Base-by-base conservation (phyloP, 2,329 filamentous ascomycete species). In the Penicillium sclerotigenum region DNA sequence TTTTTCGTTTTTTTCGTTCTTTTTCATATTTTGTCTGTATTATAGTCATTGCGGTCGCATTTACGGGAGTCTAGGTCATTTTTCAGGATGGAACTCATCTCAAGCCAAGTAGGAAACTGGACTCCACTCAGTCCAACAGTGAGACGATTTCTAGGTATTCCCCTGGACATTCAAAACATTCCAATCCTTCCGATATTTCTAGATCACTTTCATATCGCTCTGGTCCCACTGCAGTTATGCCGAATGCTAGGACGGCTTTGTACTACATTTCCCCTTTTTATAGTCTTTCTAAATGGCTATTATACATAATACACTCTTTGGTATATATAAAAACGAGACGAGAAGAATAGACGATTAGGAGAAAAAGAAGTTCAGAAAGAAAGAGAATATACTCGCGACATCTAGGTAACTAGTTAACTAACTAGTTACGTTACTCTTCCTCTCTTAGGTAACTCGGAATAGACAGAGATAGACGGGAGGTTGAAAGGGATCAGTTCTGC, bases 21-120 rank as follows among this genome's bases (percentile, higher is more conserved):
- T 38, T 34, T 48, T 54, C 28, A 49, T 28, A 49, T 51, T 42
- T 45, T 28, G 36, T 51, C 29, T 51, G 48, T 51, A 51, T 20
- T 24, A 43, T 51, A 51, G 28, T 45, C 38, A 51, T 51, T 45
- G 48, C 48, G 48, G 37, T 51, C 38, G 48, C 48, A 51, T 51
- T 51, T 51, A 43, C 48, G n/a, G 48, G 48, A 51, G 48, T 43
- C 29, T 26, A 20, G 47, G 37, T 28, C 22, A 49, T 31, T 41
- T 28, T 43, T 28, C 48, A 43, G 20, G 16, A 34, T 43, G 34
- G 36, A 45, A 51, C 18, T n/a, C 36, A 24, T 50, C 20, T 34
- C 43, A 46, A 46, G 2, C 28, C 18, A 31, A 45, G 8, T 46
- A 33, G 8, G 28, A 33, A 46, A 33, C 43, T 4, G 28, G 33